Evolutionary conservation across 495 filamentous ascomycete species (phyloP).

Genomic region (Tuber aestivum): DNA sequence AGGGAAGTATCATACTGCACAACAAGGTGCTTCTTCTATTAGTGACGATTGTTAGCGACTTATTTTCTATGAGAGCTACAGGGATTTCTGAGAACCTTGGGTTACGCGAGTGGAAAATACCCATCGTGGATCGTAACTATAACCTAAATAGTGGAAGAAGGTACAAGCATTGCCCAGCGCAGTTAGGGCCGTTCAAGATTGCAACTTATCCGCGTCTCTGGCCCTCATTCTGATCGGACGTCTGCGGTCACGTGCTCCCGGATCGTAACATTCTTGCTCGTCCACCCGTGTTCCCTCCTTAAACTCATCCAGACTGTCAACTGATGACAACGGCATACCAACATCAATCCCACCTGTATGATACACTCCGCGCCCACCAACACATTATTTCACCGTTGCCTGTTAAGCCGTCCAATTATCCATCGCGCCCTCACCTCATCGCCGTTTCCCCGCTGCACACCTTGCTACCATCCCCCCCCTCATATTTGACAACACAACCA

Average conservation of each 20-base stretch:
- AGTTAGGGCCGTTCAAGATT: background rate
- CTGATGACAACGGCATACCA: background rate
- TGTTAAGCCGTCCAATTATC: background rate
- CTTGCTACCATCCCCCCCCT: background rate
- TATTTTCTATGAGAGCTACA: background rate
- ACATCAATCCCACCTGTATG: background rate
- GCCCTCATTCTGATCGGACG: background rate
- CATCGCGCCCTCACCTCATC: background rate
- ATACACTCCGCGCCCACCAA: background rate
- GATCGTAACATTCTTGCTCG: background rate
- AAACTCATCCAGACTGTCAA: background rate
- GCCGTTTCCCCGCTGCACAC: background rate
- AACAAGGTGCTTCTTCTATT: background rate
- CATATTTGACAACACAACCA: background rate
- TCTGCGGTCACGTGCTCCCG: background rate
- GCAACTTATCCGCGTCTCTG: too few relatives aligned
- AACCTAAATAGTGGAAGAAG: background rate
- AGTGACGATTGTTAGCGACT: background rate
- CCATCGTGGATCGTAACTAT: background rate
- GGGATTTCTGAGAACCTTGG: background rate
- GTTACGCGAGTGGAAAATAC: background rate
- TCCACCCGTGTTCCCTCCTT: background rate
- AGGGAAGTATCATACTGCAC: background rate
- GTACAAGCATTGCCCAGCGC: background rate
- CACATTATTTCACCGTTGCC: background rate